Base-by-base conservation (phyloP, 805 yeast species). In the Candida ficus region DNA sequence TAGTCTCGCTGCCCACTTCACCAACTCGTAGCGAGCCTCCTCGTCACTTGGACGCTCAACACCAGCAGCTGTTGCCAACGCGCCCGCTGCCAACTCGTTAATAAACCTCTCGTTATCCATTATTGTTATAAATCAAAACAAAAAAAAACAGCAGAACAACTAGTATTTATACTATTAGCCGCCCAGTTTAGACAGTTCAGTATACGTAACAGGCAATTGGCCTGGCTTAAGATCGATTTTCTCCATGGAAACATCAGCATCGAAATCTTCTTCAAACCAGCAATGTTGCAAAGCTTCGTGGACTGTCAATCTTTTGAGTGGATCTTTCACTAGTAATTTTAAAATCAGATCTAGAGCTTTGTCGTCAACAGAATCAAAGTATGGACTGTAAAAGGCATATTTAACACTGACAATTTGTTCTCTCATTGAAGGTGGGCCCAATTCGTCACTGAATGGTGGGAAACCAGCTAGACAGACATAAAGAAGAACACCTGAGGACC, bases 201-300 rank as follows among this genome's bases (percentile, higher is more conserved):
- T 60, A 46, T 62, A 66, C 1, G 71, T 65, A 39, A 56, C 62
- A 13, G 67, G 70, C 16, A 33, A 18, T 21, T 28, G 32, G 4
- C 33, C 27, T 13, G 29, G 27, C 5, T 12, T 28, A 14, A 27
- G 43, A 14, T 14, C 17, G 18, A 20, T 21, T 28, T 28, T 34
- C 29, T 37, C 34, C 31, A 35, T 27, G 3, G 35, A 25, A 9
- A 14, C 33, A 45, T 32, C 8, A 26, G 30, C 27, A 42, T 29
- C 16, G 17, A 20, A n/a, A 14, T 25, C 29, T 29, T 32, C 31
- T 16, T 16, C 16, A 45, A 88, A 73, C 98, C 98, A 91, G 1
- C 95, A 95, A 65, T 93, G 99, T 25, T 65, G 70, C 35, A 91
- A 71, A 73, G 91, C 82, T 52, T 88, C 89, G 40, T 86, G 70